Evolutionary conservation across 2,329 filamentous ascomycete species (phyloP).

Genomic region (Diplocarpon mali): DNA sequence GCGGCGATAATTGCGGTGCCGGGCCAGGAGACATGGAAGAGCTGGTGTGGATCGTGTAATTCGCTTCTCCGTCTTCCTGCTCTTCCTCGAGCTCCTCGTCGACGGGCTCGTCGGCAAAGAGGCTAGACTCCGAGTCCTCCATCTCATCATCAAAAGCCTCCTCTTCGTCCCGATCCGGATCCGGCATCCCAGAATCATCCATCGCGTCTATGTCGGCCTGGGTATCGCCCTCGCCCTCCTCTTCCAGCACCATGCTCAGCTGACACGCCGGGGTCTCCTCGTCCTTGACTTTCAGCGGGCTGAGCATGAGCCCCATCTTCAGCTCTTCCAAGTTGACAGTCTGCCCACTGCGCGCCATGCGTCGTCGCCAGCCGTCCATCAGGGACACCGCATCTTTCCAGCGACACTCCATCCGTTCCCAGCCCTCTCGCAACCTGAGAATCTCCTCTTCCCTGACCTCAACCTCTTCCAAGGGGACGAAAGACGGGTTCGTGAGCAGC

Average conservation of each 20-base stretch:
- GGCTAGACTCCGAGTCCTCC: conserved; percentile 28
- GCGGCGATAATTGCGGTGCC: conserved; percentile 33
- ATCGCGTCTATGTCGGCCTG: conserved; percentile 28
- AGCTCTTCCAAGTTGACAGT: conserved; percentile 59
- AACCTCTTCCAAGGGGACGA: conserved; percentile 90
- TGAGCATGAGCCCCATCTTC: conserved; percentile 55
- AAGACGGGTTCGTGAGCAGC: conserved; percentile 88
- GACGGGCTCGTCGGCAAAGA: conserved; percentile 37
- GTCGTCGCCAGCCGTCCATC: conserved; percentile 84
- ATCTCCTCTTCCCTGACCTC: conserved; percentile 91
- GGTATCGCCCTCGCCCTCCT: conserved; percentile 25
- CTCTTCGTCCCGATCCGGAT: conserved; percentile 2
- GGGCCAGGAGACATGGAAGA: conserved; percentile 21
- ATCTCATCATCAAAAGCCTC: conserved; percentile 16
- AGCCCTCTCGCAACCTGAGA: conserved; percentile 65
- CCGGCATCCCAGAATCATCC: conserved; percentile 20
- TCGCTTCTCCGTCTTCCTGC: conserved; percentile 14
- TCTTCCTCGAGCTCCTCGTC: conserved; percentile 23
- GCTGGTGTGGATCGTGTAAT: conserved; percentile 15
- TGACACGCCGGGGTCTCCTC: conserved; percentile 34
- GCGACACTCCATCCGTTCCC: conserved; percentile 85
- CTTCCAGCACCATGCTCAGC: conserved; percentile 21
- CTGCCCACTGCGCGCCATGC: conserved; percentile 61
- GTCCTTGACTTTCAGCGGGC: conserved; percentile 44
- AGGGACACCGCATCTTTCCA: conserved; percentile 85